A percentile compares a stretch with the other conserved stretches of the same genome.
phyloP scores from a whole-genome alignment of 2,329 filamentous ascomycete genomes.

The Phialophora expanda region DNA sequence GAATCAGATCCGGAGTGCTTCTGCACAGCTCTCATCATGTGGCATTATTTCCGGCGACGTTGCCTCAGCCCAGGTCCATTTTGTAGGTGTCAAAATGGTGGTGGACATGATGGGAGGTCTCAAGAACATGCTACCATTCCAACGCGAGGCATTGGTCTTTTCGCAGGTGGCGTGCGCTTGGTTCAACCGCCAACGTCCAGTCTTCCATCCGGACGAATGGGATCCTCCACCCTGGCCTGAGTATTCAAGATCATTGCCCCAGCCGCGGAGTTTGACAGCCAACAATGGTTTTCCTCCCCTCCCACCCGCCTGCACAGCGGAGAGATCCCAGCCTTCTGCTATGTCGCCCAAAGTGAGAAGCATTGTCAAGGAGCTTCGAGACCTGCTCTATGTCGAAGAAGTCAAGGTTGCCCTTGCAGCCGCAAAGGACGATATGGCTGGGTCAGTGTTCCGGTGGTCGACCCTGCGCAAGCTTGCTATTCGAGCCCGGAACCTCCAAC shows the following conservation, averaged over 20 bases:
- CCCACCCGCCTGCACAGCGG: neutral
- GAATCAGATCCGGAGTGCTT: too few relatives aligned
- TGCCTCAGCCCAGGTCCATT: neutral
- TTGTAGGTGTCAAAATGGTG: neutral
- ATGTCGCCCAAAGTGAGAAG: neutral
- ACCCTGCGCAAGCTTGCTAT: conserved; percentile 12
- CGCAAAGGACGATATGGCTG: neutral
- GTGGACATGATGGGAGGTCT: neutral
- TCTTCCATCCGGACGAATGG: conserved; percentile 1
- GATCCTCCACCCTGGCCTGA: neutral
- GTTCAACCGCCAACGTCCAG: conserved; percentile 4
- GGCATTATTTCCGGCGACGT: too few relatives aligned
- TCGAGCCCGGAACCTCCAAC: neutral
- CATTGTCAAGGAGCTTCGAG: conserved; percentile 1
- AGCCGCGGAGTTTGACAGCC: neutral
- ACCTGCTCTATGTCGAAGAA: conserved; percentile 7
- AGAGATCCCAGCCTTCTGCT: neutral
- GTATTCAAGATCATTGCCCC: neutral
- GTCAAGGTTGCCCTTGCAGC: neutral
- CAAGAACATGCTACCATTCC: neutral
- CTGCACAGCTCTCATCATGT: too few relatives aligned
- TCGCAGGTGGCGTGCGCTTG: conserved; percentile 5
- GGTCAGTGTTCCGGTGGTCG: conserved; percentile 2
- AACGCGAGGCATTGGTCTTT: neutral
- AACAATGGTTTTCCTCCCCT: neutral